These are phyloP conservation scores for Thelephora aurantiotincta DNA, from an alignment of 768 basidiomycete species.

Conservation along the genomic window DNA sequence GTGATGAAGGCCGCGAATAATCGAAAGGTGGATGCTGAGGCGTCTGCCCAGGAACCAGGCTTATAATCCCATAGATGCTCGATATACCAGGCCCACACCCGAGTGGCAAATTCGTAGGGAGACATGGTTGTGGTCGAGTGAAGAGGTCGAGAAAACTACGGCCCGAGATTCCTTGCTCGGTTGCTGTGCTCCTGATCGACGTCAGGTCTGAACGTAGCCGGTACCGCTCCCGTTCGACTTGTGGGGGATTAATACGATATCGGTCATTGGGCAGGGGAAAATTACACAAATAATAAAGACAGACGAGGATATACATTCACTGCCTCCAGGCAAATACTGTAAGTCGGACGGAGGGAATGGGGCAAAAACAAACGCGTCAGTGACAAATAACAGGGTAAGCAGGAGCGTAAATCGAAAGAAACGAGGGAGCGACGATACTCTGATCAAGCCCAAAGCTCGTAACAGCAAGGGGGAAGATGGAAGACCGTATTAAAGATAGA, in stretches of 20 bases:
- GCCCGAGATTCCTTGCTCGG: too few species aligned
- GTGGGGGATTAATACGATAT: too few species aligned
- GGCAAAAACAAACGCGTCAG: not conserved
- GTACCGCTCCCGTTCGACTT: too few species aligned
- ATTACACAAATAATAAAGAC: too few species aligned
- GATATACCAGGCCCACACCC: constrained; percentile 47
- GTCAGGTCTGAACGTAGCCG: too few species aligned
- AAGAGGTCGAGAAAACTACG: not conserved
- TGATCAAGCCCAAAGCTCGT: too few species aligned
- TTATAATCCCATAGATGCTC: constrained; percentile 51
- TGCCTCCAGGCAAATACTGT: not conserved
- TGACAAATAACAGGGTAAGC: too few species aligned
- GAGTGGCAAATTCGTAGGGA: constrained; percentile 9
- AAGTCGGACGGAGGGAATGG: not conserved
- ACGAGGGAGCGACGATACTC: too few species aligned
- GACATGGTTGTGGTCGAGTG: constrained; percentile 2
- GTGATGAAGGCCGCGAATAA: constrained; percentile 41
- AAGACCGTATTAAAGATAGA: too few species aligned
- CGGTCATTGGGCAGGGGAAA: not conserved
- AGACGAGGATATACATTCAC: too few species aligned
- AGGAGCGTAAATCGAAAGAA: not conserved
- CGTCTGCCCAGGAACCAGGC: constrained; percentile 52
- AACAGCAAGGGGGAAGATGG: too few species aligned
- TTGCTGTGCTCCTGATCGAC: too few species aligned
- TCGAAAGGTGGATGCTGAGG: constrained; percentile 47